Evolutionary conservation across 2,329 filamentous ascomycete species (phyloP).

Genomic region (Teratosphaeria gauchensis): DNA sequence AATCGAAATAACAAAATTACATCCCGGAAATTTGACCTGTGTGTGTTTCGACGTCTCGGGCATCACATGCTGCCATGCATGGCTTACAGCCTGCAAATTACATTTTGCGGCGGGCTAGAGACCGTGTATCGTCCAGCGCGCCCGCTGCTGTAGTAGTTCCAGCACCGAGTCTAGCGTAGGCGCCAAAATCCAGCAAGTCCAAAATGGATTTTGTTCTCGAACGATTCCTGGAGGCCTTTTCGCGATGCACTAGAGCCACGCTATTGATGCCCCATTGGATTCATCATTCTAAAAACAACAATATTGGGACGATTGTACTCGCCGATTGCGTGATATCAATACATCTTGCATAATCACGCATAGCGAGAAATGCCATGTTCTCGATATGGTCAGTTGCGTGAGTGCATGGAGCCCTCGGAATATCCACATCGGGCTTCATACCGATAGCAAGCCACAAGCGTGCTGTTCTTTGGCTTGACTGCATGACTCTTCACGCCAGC

Average conservation of each 20-base stretch:
- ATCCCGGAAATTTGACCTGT: too few relatives aligned
- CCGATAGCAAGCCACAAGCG: background rate
- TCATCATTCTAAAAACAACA: background rate
- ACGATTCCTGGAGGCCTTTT: background rate
- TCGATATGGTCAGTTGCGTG: background rate
- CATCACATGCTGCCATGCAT: too few relatives aligned
- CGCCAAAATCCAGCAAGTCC: too few relatives aligned
- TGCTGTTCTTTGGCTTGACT: background rate
- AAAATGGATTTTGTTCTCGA: too few relatives aligned
- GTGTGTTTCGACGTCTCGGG: too few relatives aligned
- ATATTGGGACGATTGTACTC: background rate
- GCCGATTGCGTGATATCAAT: background rate
- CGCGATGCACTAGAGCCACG: background rate
- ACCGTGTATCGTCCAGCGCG: too few relatives aligned
- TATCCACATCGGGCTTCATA: background rate
- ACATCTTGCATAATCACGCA: background rate
- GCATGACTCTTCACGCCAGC: background rate
- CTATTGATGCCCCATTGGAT: background rate
- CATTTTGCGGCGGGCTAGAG: too few relatives aligned
- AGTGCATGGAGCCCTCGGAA: background rate
- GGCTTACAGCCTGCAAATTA: too few relatives aligned
- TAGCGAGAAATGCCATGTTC: background rate
- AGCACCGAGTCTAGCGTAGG: too few relatives aligned
- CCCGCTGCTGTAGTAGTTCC: too few relatives aligned
- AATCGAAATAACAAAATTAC: too few relatives aligned